Base-by-base conservation (phyloP, 768 basidiomycete species). In the Leccinellum albellum region DNA sequence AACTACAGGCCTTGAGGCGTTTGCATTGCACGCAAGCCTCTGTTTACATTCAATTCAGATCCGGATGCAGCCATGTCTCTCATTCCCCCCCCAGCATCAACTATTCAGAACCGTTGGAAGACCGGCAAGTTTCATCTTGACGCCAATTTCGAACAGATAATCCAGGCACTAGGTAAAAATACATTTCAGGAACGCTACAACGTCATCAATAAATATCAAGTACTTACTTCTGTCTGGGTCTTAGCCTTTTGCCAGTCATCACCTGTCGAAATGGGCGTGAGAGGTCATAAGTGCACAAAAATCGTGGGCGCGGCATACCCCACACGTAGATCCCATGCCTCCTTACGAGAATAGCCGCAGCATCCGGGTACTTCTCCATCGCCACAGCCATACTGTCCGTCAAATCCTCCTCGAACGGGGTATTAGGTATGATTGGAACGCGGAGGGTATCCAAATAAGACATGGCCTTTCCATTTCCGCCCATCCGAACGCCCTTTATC, bases 361-460 rank as follows among this genome's bases (percentile, higher is more conserved):
- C 88, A 45, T 91, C 82, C 0, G 92, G 93, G 65, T 88, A 86
- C 59, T 83, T 81, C 10, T 74, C 70, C 89, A 94, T 93, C 3
- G 91, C 91, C 33, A 83, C 84, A 0, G 85, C 90, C 91, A 95
- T 94, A 59, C 89, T 88, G 42, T 90, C 90, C 58, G 86, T 89
- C 56, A 95, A 75, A 68, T 94, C 92, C 69, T 94, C 92, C 69
- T 95, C 93, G 57, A 89, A 80, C 5, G 92, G 92, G 1, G 93
- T 95, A 66, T 94, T 95, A 63, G 91, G 88, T 58, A 94, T 95
- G 66, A 95, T 94, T 0, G 92, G 93, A 2, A 95, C 76, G 51
- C 83, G 85, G 9, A 94, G 80, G 4, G 89, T 94, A 71, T 95
- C 91, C 52, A 92, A 82, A 71, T 92, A 94, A 1, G 88, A 87